Conservation (phyloP, 176 grass and related monocot genomes). For the Oryza punctata region DNA sequence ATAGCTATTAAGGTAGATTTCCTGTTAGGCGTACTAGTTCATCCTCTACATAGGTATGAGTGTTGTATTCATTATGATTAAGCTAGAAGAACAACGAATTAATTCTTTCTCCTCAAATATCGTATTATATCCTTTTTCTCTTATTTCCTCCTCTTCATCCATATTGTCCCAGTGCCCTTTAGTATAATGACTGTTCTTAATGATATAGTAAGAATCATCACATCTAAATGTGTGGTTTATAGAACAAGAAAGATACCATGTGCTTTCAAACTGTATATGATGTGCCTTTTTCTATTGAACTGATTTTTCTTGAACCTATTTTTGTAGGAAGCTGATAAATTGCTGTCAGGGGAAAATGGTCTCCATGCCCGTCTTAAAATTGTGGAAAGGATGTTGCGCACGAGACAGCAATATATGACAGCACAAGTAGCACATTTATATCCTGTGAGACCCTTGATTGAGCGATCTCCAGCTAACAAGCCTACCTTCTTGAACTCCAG, state of each 20-base stretch:
- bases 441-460: slow-evolving; percentile 66
- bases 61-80: neutral
- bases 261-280: neutral
- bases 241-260: neutral
- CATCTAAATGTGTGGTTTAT: slow-evolving; percentile 12
- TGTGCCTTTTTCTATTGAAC: neutral
- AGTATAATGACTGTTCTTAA: neutral
- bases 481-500: slow-evolving; percentile 46
- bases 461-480: slow-evolving; percentile 52
- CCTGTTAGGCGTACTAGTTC: neutral
- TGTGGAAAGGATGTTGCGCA: slow-evolving; percentile 45
- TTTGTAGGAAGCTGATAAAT: slow-evolving; percentile 68
- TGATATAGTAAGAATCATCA: neutral
- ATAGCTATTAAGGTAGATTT: neutral
- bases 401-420: slow-evolving; percentile 79
- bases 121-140: neutral
- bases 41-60: neutral
- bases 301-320: slow-evolving; percentile 17
- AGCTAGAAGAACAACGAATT: neutral
- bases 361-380: slow-evolving; percentile 51
- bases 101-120: neutral
- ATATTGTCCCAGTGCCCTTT: neutral
- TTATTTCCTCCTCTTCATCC: neutral
- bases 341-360: slow-evolving; percentile 69
- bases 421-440: slow-evolving; percentile 65